Conservation (phyloP, 371 early-diverging fungal species). For the Mortierella sp. region DNA sequence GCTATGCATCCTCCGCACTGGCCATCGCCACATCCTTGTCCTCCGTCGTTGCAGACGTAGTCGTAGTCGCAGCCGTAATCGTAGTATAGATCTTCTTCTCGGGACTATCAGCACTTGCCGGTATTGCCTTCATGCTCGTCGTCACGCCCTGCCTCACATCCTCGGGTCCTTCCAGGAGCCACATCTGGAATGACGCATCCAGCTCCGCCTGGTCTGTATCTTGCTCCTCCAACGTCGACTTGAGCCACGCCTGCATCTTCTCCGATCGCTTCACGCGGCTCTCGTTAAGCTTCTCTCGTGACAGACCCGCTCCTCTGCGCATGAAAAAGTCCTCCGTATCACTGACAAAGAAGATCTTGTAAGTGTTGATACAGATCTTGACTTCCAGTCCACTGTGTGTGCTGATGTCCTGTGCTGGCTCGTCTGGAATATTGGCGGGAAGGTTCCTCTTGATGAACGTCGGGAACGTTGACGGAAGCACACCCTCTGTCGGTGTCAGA, state of each 20-base stretch:
- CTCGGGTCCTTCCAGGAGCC: slow-evolving; percentile 48
- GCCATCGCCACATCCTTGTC: slow-evolving; percentile 46
- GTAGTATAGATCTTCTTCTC: slow-evolving; percentile 44
- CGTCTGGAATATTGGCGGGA: slow-evolving; percentile 56
- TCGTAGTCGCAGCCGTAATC: not conserved
- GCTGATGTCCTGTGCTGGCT: slow-evolving; percentile 66
- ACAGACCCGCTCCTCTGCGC: slow-evolving; percentile 38
- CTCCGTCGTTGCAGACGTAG: slow-evolving; percentile 12
- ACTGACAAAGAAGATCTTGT: slow-evolving; percentile 86
- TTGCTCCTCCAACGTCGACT: slow-evolving; percentile 33
- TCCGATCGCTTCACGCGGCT: slow-evolving; percentile 19
- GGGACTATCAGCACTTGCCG: slow-evolving; percentile 12
- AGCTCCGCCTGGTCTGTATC: slow-evolving; percentile 21
- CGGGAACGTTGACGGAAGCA: slow-evolving; percentile 63
- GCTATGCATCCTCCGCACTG: slow-evolving; percentile 30
- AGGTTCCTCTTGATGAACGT: slow-evolving; percentile 76
- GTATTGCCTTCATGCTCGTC: slow-evolving; percentile 20
- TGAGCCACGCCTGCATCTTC: slow-evolving; percentile 48
- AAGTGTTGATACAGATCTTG: slow-evolving; percentile 91
- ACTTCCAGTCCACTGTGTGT: slow-evolving; percentile 80
- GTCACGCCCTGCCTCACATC: slow-evolving; percentile 22
- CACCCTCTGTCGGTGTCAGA: slow-evolving; percentile 80
- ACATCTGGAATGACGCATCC: slow-evolving; percentile 32
- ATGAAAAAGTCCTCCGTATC: slow-evolving; percentile 82
- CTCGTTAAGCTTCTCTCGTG: slow-evolving; percentile 29